phyloP scores from a whole-genome alignment of 2,329 filamentous ascomycete genomes.

The Colletotrichum costaricense region DNA sequence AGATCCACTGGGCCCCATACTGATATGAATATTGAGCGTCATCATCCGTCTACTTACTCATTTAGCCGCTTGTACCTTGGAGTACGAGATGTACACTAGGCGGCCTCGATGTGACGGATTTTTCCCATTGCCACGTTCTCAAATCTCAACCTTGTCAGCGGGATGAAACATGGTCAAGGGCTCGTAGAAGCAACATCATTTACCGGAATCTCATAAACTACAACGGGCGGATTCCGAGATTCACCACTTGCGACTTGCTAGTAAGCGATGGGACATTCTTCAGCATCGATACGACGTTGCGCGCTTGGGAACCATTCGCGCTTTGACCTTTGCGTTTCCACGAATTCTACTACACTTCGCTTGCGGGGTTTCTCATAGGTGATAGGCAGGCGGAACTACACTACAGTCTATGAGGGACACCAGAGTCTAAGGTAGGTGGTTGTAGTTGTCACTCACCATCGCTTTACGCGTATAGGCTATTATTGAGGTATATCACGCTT shows the following conservation, averaged over 20 bases:
- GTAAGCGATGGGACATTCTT: background rate
- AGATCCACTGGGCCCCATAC: background rate
- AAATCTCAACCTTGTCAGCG: background rate
- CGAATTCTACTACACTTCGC: background rate
- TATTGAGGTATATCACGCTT: background rate
- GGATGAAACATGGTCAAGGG: background rate
- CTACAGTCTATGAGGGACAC: background rate
- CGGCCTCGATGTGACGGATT: background rate
- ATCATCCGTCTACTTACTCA: background rate
- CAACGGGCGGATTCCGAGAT: background rate
- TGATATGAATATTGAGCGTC: background rate
- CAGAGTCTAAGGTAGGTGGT: background rate
- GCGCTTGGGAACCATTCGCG: background rate
- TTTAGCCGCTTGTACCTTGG: background rate
- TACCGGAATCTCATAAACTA: background rate
- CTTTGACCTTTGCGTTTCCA: background rate
- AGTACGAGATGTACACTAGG: background rate
- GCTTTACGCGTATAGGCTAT: background rate
- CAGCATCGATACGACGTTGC: background rate
- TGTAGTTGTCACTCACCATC: background rate
- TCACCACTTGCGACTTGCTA: background rate
- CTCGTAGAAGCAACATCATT: too few species aligned
- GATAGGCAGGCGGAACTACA: background rate
- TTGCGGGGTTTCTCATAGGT: background rate
- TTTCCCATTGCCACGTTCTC: background rate